Percentiles rank a stretch among this genome's conserved stretches.
Conservation (phyloP, 139 green algal species). For the Tetraselmis striata region DNA sequence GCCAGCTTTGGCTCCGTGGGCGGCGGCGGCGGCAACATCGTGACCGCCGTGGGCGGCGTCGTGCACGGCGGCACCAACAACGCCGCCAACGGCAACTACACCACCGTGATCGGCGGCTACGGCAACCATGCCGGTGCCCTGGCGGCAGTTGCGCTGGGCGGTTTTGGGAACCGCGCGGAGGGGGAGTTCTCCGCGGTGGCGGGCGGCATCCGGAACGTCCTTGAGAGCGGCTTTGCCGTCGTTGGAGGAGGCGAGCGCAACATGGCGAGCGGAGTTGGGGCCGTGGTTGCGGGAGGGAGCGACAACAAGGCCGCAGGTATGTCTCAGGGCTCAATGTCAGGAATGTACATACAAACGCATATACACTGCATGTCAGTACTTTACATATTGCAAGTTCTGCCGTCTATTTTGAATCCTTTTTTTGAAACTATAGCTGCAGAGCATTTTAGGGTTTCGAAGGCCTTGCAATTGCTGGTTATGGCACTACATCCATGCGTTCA, state of each 20-base stretch:
- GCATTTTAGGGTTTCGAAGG: no score
- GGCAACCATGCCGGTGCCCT: neutral
- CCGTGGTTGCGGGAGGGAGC: neutral
- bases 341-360: no score
- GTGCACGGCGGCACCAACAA: neutral
- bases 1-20: neutral
- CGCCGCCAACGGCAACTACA: neutral
- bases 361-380: no score
- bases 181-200: neutral
- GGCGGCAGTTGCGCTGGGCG: neutral
- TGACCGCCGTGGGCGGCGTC: neutral
- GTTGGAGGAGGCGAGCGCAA: neutral
- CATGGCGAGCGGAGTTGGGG: neutral
- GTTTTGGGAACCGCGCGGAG: neutral
- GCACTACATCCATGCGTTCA: no score
- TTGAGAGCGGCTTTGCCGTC: neutral
- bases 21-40: neutral
- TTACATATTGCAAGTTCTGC: no score
- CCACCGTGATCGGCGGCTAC: neutral
- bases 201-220: neutral
- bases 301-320: neutral
- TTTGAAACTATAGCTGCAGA: no score
- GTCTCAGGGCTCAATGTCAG: no score
- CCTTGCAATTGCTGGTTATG: no score
- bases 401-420: no score